These are phyloP conservation scores for Melastoma candidum DNA, from an alignment of 441 rosid genomes.

Conservation along the genomic window DNA sequence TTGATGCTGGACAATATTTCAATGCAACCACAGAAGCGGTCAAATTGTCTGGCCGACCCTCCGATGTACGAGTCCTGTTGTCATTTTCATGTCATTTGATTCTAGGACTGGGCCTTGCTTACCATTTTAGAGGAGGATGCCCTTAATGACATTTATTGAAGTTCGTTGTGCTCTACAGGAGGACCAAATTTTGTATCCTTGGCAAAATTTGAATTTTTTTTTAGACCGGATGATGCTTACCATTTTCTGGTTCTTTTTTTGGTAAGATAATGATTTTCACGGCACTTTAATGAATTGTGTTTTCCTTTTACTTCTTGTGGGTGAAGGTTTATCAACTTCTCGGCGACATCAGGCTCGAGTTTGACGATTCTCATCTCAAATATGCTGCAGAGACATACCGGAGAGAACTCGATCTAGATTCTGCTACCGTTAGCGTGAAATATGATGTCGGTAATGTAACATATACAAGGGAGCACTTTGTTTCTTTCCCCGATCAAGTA, in stretches of 20 bases:
- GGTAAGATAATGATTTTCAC: too few relatives aligned
- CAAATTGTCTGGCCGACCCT: conserved; percentile 11
- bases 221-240: too few relatives aligned
- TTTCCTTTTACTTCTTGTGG: conserved; percentile 12
- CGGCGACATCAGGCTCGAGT: conserved; percentile 72
- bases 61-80: conserved; percentile 10
- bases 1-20: conserved; percentile 15
- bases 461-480: conserved; percentile 68
- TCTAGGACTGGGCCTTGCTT: too few relatives aligned
- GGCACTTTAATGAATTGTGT: background rate
- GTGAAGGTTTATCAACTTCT: conserved; percentile 78
- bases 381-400: conserved; percentile 49
- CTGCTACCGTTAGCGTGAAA: conserved; percentile 61
- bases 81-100: background rate
- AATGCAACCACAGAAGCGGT: conserved; percentile 16
- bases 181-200: too few relatives aligned
- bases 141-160: too few relatives aligned
- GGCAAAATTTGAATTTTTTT: too few relatives aligned
- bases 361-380: conserved; percentile 58
- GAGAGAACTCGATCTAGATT: conserved; percentile 81
- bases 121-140: too few relatives aligned
- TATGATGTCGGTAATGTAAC: conserved; percentile 59
- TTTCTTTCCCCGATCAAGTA: conserved; percentile 71
- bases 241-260: too few relatives aligned
- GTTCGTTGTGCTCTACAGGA: too few relatives aligned